Evolutionary conservation across 2,329 filamentous ascomycete species (phyloP), one percentile per base, ranked within the genome.

Genomic region (Penicillium expansum): DNA sequence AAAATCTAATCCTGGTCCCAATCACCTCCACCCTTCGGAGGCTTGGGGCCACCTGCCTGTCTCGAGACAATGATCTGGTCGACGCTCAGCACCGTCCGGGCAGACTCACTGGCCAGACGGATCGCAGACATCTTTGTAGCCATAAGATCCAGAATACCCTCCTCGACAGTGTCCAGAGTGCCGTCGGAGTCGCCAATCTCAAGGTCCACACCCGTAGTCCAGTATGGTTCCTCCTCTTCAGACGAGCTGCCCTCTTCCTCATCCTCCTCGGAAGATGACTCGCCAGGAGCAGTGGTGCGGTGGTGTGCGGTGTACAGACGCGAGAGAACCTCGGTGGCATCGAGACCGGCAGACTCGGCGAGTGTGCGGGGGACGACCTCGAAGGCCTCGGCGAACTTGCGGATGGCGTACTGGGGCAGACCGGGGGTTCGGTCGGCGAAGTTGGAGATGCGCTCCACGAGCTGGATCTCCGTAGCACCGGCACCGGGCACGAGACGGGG

Each of bases 41-140:
- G 93, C 83, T 99, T 99, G 22, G 95, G 94, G 37, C 94, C 94
- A 71, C 94, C 94, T 47, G 95, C 94, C 80, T 97, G 94, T 79
- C 93, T 87, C 62, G 95, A 92, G 56, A 99, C 94, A 73, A 99
- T 99, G 72, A 99, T 99, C 80, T 99, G 95, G 77, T 99, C 94
- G 38, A 99, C 94, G 47, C 92, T 96, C 63, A 99, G 81, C 30
- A 99, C 89, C 47, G 94, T 99, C 69, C 94, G 85, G 52, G 92
- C 93, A 39, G 94, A 89, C 78, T 99, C 94, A 24, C 93, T 97
- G 37, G 94, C 95, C 63, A 99, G 83, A 80, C 94, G 94, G 76
- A 99, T 96, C 45, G 94, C 94, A 93, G 92, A 97, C 71, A 87
- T 88, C 84, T 99, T 99, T 64, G 89, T 87, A 59, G 92, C 86